Conservation (phyloP, 2,329 filamentous ascomycete genomes). For the Fusarium illudens region DNA sequence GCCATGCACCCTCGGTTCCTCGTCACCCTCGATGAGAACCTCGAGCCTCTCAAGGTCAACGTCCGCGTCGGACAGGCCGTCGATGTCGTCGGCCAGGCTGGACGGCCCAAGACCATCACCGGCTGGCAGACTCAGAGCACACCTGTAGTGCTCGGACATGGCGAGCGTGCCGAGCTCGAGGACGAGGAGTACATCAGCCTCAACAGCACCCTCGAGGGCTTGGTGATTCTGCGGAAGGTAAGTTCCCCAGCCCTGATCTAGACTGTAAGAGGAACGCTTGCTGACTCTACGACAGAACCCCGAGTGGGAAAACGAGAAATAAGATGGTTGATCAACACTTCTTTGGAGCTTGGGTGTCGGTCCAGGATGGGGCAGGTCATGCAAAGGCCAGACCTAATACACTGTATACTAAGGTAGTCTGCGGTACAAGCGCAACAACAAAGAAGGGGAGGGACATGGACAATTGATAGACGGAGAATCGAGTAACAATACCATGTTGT, state of each 20-base stretch:
- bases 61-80: constrained; percentile 98
- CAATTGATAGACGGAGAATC: constrained; percentile 44
- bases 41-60: constrained; percentile 93
- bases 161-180: constrained; percentile 94
- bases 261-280: not conserved
- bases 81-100: constrained; percentile 96
- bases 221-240: constrained; percentile 98
- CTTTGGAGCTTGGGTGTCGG: constrained; percentile 32
- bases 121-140: constrained; percentile 99
- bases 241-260: constrained; percentile 40
- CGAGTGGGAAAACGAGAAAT: constrained; percentile 53
- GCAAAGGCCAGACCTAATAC: constrained; percentile 36
- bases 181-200: constrained; percentile 97
- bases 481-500: constrained; percentile 31
- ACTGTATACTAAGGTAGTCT: constrained; percentile 49
- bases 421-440: constrained; percentile 37
- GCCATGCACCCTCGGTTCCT: constrained; percentile 98
- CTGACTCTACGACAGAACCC: constrained; percentile 48
- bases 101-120: constrained; percentile 97
- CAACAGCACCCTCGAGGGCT: constrained; percentile 88
- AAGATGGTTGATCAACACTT: constrained; percentile 33
- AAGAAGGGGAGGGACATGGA: constrained; percentile 22
- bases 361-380: constrained; percentile 29
- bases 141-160: constrained; percentile 93
- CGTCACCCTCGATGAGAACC: constrained; percentile 92